Base-by-base conservation (phyloP, 2,329 filamentous ascomycete species). In the Plenodomus biglobosus region DNA sequence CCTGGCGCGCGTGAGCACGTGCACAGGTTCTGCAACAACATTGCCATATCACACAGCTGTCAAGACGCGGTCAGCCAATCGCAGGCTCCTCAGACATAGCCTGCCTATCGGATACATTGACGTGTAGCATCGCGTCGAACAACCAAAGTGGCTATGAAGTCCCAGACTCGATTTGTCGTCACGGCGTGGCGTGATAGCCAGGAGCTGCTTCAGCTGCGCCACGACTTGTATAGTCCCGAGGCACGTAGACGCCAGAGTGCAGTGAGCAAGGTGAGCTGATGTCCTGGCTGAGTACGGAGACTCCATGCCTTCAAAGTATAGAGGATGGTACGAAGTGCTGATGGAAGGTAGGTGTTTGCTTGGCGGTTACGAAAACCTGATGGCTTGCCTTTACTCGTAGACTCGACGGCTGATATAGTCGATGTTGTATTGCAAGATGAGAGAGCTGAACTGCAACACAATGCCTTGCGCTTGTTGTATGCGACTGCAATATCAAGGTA, bases 401-500 rank as follows among this genome's bases (percentile, higher is more conserved):
- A 92, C 73, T 88, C 86, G 30, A 92, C 88, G 36, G 86, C 86
- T 2, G 80, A 90, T 53, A 76, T 94, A 50, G 82, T 83, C 57
- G 84, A 87, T 52, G 87, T 87, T 21, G 74, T 85, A 17, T 73
- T 91, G 42, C 82, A 84, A 63, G 87, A 91, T 73, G 76, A 77
- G 52, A 66, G 65, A 35, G 45, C 68, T 36, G 45, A 65, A 36
- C 73, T 78, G 36, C 76, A 76, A 38, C 75, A 76, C 41, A 85
- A 87, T 71, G 82, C 84, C 40, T 77, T 86, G 37, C 78, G 86
- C 42, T 82, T 87, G 46, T 80, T 86, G 36, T 92, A 92, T 72
- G 83, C 85, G 21, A 83, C 86, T 21, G 88, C 88, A 6, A 88
- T 92, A 68, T 85, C 84, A 73, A 81, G 86, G 84, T 87, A 74